phyloP scores from a whole-genome alignment of 345 rosid genomes.

The Eucalyptus microcorys region DNA sequence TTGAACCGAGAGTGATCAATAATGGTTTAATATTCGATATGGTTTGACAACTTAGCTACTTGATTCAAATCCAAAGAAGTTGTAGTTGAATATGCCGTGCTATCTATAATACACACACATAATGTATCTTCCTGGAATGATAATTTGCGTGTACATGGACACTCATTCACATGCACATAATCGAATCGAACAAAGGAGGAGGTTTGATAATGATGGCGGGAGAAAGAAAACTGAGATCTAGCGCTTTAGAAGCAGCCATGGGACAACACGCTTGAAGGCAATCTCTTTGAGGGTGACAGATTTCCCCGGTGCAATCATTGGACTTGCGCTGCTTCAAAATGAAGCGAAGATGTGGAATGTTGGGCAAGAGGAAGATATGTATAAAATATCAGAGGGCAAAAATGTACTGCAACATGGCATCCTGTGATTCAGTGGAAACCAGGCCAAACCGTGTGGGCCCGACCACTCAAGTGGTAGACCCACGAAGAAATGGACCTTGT shows the following conservation, averaged over 20 bases:
- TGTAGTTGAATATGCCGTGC: not conserved
- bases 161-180: not conserved
- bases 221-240: not conserved
- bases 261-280: not conserved
- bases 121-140: not conserved
- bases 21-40: not conserved
- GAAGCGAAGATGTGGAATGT: not conserved
- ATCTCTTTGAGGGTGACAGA: not conserved
- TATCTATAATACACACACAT: rapidly evolving
- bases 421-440: not conserved
- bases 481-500: not conserved
- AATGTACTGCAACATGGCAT: not conserved
- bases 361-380: not conserved
- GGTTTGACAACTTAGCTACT: not conserved
- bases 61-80: not conserved
- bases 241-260: not conserved
- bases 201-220: not conserved
- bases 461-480: not conserved
- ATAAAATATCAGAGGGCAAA: not conserved
- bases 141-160: not conserved
- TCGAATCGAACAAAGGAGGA: not conserved
- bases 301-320: not conserved
- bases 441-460: not conserved
- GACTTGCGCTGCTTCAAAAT: not conserved
- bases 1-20: rapidly evolving